Evolutionary conservation across 75 land plant genomes (phyloP).

Genomic region (Larix kaempferi): DNA sequence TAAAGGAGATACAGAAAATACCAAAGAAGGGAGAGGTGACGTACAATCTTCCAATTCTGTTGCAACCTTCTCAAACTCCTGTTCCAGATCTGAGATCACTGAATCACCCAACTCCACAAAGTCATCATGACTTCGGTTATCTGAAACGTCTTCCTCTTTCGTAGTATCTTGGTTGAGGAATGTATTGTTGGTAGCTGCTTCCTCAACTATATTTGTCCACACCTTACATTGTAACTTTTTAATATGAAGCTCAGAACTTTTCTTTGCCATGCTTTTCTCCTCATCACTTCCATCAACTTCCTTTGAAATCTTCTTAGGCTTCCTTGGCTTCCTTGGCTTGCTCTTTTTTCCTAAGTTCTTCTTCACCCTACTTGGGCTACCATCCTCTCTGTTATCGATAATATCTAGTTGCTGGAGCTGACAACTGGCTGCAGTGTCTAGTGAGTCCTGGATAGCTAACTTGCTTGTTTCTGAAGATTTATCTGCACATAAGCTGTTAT

Average conservation of each 20-base stretch:
- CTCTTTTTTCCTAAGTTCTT: not conserved
- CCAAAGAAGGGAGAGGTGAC: constrained; percentile 10
- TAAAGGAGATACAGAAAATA: constrained; percentile 3
- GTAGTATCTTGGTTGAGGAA: not conserved
- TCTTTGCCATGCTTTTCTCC: not conserved
- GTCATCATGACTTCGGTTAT: not conserved
- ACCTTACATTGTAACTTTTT: not conserved
- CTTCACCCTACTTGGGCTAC: too few species aligned
- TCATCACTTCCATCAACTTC: not conserved
- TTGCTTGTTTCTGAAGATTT: not conserved
- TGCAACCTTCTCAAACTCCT: constrained; percentile 34
- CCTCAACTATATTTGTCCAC: not conserved
- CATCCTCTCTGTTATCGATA: too few species aligned
- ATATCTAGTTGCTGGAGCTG: too few species aligned
- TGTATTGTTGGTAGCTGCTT: not conserved
- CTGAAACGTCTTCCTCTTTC: not conserved
- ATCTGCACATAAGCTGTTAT: not conserved
- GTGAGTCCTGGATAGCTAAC: not conserved
- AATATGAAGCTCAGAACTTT: not conserved
- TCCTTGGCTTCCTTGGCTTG: not conserved
- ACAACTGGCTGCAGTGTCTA: not conserved
- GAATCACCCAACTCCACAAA: constrained; percentile 14
- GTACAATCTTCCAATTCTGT: constrained; percentile 6
- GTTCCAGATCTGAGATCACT: constrained; percentile 31
- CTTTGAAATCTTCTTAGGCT: not conserved